Percentiles rank a stretch among this genome's conserved stretches.
Conservation (phyloP, 305 asterid species). For the Solanum aculeatissimum region DNA sequence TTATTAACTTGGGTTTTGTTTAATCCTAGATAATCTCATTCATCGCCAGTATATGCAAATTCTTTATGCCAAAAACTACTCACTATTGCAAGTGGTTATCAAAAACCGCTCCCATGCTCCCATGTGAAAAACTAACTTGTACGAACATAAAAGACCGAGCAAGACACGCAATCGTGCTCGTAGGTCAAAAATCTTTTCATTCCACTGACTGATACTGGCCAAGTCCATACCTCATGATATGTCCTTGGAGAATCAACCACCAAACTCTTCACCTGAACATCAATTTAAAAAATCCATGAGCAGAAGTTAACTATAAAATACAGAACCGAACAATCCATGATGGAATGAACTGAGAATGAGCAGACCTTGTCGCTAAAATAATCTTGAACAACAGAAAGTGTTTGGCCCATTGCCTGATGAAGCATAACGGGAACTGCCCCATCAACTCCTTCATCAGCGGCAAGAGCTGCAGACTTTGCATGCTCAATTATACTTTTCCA, state of each 20-base stretch:
- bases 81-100: not conserved
- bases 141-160: not conserved
- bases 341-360: not conserved
- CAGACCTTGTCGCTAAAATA: slow-evolving; percentile 82
- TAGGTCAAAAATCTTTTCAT: not conserved
- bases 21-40: not conserved
- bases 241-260: slow-evolving; percentile 93
- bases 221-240: slow-evolving; percentile 79
- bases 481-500: slow-evolving; percentile 85
- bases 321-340: not conserved
- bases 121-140: not conserved
- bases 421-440: slow-evolving; percentile 89
- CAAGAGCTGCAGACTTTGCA: slow-evolving; percentile 93
- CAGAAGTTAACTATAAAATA: not conserved
- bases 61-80: not conserved
- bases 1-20: not conserved
- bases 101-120: not conserved
- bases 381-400: slow-evolving; percentile 92
- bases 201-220: not conserved
- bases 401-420: slow-evolving; percentile 93
- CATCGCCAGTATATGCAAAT: not conserved
- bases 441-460: slow-evolving; percentile 92
- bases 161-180: not conserved
- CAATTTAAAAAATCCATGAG: not conserved
- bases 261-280: slow-evolving; percentile 77